These are phyloP conservation scores for Flaveria ramosissima DNA, from an alignment of 129 eudicot species.

Conservation along the genomic window DNA sequence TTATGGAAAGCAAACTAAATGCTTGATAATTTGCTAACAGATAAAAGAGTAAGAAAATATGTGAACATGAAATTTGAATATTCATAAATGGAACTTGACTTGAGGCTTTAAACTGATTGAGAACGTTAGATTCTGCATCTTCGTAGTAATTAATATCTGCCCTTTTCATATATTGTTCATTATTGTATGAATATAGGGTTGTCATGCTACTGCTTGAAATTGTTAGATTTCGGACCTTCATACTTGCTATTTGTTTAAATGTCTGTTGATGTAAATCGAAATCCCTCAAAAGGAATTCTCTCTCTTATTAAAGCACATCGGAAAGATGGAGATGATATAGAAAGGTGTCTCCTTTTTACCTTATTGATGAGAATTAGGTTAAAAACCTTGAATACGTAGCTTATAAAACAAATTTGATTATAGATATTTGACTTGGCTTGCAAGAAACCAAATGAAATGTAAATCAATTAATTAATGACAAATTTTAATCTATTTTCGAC, in stretches of 20 bases:
- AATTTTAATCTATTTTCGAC: background rate
- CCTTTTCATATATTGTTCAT: conserved; percentile 9
- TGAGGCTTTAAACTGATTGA: background rate
- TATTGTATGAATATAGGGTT: background rate
- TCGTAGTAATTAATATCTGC: background rate
- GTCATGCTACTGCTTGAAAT: conserved; percentile 19
- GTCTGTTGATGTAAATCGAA: background rate
- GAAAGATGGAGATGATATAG: conserved; percentile 1
- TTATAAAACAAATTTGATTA: background rate
- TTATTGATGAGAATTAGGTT: background rate
- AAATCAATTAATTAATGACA: conserved; percentile 1
- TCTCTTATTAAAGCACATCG: conserved; percentile 3
- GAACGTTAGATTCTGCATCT: conserved; percentile 1
- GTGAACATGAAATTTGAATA: conserved; percentile 13
- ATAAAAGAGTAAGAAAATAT: conserved; percentile 17
- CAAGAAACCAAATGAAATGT: background rate
- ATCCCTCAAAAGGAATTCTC: background rate
- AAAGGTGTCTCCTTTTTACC: conserved; percentile 7
- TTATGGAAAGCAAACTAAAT: conserved; percentile 17
- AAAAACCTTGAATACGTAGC: background rate
- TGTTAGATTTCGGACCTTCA: conserved; percentile 4
- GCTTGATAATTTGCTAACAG: background rate
- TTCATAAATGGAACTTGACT: conserved; percentile 15
- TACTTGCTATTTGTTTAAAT: conserved; percentile 19
- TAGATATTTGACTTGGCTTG: conserved; percentile 21